These are phyloP conservation scores for Entophlyctis helioformis DNA, from an alignment of 192 early-diverging fungal species.

Conservation along the genomic window DNA sequence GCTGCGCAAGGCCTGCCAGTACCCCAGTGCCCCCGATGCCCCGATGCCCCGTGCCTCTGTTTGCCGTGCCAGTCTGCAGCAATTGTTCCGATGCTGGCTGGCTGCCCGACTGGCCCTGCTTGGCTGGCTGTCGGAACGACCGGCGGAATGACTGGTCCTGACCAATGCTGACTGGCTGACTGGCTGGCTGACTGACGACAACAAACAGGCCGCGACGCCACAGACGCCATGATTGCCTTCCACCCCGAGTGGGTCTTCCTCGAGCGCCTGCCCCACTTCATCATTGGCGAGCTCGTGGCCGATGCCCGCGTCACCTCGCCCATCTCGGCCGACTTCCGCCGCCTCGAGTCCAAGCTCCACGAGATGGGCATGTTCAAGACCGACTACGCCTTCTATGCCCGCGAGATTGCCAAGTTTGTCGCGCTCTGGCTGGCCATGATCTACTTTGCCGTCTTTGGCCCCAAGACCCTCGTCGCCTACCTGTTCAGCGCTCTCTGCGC, in stretches of 20 bases:
- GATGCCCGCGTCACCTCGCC: constrained; percentile 1
- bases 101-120: too few species aligned
- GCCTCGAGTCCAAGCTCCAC: constrained; percentile 52
- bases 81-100: too few species aligned
- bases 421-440: constrained; percentile 18
- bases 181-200: too few species aligned
- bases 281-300: constrained; percentile 54
- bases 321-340: constrained; percentile 39
- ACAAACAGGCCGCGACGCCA: constrained; percentile 64
- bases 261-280: constrained; percentile 64
- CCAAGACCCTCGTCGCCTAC: constrained; percentile 10
- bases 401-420: constrained; percentile 31
- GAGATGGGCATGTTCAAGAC: constrained; percentile 55
- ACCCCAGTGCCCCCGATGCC: too few species aligned
- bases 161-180: too few species aligned
- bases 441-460: constrained; percentile 11
- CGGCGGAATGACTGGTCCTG: too few species aligned
- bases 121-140: too few species aligned
- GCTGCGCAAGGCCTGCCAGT: too few species aligned
- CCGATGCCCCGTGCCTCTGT: too few species aligned
- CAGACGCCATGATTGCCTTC: constrained; percentile 75
- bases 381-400: constrained; percentile 36
- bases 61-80: too few species aligned
- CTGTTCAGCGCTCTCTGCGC: constrained; percentile 21
- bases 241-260: constrained; percentile 76